Evolutionary conservation across 345 rosid species (phyloP), one percentile per base, ranked within the genome.

Genomic region (Arabidopsis suecica): DNA sequence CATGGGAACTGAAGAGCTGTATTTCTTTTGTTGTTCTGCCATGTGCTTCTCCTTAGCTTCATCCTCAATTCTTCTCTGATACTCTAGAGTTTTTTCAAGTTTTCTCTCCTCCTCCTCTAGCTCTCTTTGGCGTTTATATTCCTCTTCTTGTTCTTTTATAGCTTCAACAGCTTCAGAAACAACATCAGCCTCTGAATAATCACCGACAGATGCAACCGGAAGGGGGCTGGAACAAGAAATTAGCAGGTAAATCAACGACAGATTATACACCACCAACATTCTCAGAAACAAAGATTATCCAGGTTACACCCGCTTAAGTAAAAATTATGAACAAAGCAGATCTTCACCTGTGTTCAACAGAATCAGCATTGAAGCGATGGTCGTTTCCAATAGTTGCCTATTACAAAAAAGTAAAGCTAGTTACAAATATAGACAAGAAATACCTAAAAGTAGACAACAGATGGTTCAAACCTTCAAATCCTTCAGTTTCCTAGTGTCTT

Each of bases 41-140:
- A 91, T 91, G 64, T 83, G 97, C 83, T 93, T 90, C 83, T 79
- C 83, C 77, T 95, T 95, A 58, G 97, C 93, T 85, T 89, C 97
- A 82, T 89, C 82, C 88, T 95, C 97, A 76, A 92, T 87, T 76
- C 77, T 81, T 74, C 96, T 90, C 81, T 92, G 99, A 78, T 90
- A 89, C 81, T 89, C 93, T 61, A 95, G 74, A 32, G 94, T 84
- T 82, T 86, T 93, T 82, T 89, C 90, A 23, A 92, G 97, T 85
- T 89, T 90, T 78, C 88, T 85, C 75, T 88, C 99, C 90, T 92
- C 97, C 49, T 81, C 93, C 83, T 90, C 96, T 67, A 87, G 89
- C 88, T 92, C 97, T 69, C 86, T 78, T 83, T 73, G 87, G 77
- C 83, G 88, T 82, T 84, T 87, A 69, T 84, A 74, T 82, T 90